Evolutionary conservation across 75 land plant genomes (phyloP), one percentile per base, ranked within the genome.

Genomic region (Pinus taeda): DNA sequence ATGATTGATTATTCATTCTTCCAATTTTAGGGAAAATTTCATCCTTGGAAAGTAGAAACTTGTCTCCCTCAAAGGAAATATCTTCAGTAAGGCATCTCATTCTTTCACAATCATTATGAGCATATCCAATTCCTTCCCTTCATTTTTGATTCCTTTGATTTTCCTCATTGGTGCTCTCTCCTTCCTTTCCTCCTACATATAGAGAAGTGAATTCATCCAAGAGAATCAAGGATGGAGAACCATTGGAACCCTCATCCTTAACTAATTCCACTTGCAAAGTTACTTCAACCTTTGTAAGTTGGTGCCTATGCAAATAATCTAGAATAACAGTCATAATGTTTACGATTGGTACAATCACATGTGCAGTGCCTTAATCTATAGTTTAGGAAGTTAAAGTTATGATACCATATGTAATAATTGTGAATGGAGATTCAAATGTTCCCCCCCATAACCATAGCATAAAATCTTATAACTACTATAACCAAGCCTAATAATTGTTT

Each of bases 201-300:
- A 18, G 14, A 49, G 65, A 58, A 53, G 61, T 64, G 9, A 61
- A 24, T 37, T 78, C 76, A 55, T 37, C 72, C 71, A 55, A 3
- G 29, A 79, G 33, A 13, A 76, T 73, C 20, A 84, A 79, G 42
- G 73, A 77, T 53, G 74, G 79, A 15, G 80, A 59, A 3, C 83
- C 90, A 79, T 88, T 92, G 57, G 83, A 42, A 59, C 81, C 86
- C 53, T 84, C 72, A 21, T 83, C 82, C 15, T 78, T 76, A 61
- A 67, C 55, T 49, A 95, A 85, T 87, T 97, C 99, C 67, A 84
- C 85, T 18, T 86, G 85, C 74, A 97, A 78, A 12, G 93, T 98
- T 33, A 88, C 91, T 81, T 95, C 99, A 4, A 98, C 91, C 79
- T 79, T 85, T 11, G 85, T 77, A 66, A 97, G 93, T 42, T 81